These are phyloP conservation scores for Phytopythium boreale DNA, from an alignment of 352 stramenopile genomes.

Conservation along the genomic window DNA sequence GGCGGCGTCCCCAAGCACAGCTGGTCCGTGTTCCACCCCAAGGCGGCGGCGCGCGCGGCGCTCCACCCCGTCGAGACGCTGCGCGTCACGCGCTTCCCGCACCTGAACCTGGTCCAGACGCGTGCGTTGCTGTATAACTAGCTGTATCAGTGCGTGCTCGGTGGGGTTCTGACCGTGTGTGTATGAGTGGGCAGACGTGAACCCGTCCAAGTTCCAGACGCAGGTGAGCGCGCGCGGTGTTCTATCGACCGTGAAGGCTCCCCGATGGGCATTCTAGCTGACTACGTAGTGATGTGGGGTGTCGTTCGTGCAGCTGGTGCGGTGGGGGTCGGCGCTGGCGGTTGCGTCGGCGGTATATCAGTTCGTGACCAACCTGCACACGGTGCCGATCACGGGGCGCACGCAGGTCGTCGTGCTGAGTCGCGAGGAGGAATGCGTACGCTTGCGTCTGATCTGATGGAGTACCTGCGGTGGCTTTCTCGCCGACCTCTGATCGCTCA, in stretches of 20 bases:
- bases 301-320: conserved; percentile 24
- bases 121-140: conserved; percentile 18
- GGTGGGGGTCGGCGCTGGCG: conserved; percentile 34
- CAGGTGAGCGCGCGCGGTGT: conserved; percentile 19
- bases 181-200: conserved; percentile 28
- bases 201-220: conserved; percentile 42
- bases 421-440: conserved; percentile 57
- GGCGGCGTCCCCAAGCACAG: conserved; percentile 32
- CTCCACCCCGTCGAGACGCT: conserved; percentile 35
- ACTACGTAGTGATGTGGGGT: not conserved
- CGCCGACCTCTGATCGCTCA: too few species aligned
- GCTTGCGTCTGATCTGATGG: conserved; percentile 8
- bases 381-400: conserved; percentile 57
- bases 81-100: conserved; percentile 26
- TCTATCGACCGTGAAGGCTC: not conserved
- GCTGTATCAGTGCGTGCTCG: not conserved
- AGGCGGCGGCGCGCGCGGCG: conserved; percentile 13
- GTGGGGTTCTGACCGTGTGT: not conserved
- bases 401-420: conserved; percentile 68
- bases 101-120: conserved; percentile 42
- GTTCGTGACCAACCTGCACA: conserved; percentile 69
- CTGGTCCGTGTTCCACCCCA: conserved; percentile 50
- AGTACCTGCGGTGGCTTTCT: not conserved
- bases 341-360: conserved; percentile 53
- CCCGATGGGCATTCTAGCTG: too few species aligned